These are phyloP conservation scores for Neoboletus magnificus DNA, from an alignment of 768 basidiomycete species.

Conservation along the genomic window DNA sequence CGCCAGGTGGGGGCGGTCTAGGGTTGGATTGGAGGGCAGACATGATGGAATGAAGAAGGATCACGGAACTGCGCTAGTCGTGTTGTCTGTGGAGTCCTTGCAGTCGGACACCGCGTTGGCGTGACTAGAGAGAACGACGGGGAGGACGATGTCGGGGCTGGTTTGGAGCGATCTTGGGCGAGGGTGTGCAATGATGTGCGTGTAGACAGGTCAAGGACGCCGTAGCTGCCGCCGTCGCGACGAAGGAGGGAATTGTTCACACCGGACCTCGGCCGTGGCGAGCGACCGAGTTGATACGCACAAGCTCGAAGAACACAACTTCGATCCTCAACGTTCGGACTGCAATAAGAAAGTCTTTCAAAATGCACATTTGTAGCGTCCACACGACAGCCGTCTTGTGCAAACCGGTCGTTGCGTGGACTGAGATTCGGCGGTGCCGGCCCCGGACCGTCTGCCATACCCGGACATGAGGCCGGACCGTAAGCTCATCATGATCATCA, in stretches of 20 bases:
- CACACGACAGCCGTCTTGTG: not conserved
- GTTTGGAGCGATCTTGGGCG: not conserved
- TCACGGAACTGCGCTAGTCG: not conserved
- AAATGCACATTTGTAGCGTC: too few relatives aligned
- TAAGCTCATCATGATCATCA: not conserved
- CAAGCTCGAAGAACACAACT: not conserved
- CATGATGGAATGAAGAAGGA: slow-evolving; percentile 28
- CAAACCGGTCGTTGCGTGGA: not conserved
- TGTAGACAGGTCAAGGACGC: slow-evolving; percentile 1
- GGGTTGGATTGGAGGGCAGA: slow-evolving; percentile 34
- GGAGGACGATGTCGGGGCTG: not conserved
- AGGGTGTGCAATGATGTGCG: not conserved
- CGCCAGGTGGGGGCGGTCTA: slow-evolving; percentile 46
- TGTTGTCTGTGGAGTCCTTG: not conserved
- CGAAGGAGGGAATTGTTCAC: not conserved
- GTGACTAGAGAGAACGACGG: not conserved
- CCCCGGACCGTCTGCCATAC: not conserved
- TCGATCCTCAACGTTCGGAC: too few relatives aligned
- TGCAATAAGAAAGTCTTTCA: not conserved
- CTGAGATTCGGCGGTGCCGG: not conserved
- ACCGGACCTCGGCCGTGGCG: not conserved
- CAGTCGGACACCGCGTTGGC: not conserved
- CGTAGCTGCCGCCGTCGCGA: not conserved
- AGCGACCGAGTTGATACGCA: not conserved
- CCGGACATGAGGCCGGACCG: not conserved